These are phyloP conservation scores for Penicillium capsulatum DNA, from an alignment of 2,329 filamentous ascomycete genomes.

Conservation along the genomic window DNA sequence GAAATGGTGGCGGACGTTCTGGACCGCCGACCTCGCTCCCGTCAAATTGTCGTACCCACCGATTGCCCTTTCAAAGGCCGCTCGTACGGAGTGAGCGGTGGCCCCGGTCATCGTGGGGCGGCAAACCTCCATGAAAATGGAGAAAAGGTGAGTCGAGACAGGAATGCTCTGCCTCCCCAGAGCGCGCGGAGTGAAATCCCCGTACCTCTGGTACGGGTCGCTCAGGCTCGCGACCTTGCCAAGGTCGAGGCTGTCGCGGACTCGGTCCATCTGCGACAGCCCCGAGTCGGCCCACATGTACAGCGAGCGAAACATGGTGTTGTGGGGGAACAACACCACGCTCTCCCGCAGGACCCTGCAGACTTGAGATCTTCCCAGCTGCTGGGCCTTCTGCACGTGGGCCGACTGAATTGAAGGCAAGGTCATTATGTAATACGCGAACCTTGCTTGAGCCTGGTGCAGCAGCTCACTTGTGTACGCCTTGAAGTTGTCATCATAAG, in stretches of 20 bases:
- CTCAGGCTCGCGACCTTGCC: constrained; percentile 19
- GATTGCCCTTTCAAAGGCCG: constrained; percentile 54
- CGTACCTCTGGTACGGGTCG: constrained; percentile 20
- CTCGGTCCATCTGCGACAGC: constrained; percentile 69
- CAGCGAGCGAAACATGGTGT: constrained; percentile 69
- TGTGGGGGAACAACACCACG: constrained; percentile 64
- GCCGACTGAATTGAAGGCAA: too few species aligned
- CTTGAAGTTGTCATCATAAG: constrained; percentile 32
- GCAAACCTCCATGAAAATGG: constrained; percentile 53
- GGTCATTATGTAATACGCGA: constrained; percentile 60
- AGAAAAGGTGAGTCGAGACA: constrained; percentile 52
- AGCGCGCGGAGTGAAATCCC: constrained; percentile 2
- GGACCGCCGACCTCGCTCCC: constrained; percentile 3
- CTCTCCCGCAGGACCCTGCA: constrained; percentile 59
- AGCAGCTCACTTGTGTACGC: constrained; percentile 54
- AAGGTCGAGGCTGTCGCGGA: constrained; percentile 58
- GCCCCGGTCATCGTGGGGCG: constrained; percentile 42
- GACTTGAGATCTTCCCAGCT: constrained; percentile 65
- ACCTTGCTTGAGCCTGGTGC: constrained; percentile 62
- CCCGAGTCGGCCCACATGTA: constrained; percentile 70
- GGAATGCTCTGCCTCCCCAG: constrained; percentile 19
- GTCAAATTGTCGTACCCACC: constrained; percentile 20
- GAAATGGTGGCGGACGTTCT: too few species aligned
- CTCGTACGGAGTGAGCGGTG: constrained; percentile 52
- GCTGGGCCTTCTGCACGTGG: constrained; percentile 45